phyloP scores from a whole-genome alignment of 495 filamentous ascomycete genomes.

The Lophiotrema nucula region DNA sequence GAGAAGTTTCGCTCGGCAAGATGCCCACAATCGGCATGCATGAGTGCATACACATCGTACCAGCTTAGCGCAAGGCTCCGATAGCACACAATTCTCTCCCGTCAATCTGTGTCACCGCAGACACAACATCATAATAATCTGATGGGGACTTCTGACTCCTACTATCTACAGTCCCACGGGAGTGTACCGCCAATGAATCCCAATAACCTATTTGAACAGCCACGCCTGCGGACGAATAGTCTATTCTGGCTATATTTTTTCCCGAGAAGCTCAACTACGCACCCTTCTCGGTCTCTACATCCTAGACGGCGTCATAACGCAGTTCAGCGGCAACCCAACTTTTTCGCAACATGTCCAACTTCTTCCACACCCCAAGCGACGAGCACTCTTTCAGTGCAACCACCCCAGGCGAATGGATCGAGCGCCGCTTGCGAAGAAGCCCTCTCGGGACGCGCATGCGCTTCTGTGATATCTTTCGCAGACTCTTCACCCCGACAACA shows the following conservation, averaged over 20 bases:
- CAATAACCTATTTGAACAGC: background rate
- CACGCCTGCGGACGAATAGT: background rate
- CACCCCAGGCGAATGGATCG: background rate
- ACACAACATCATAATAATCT: too few relatives aligned
- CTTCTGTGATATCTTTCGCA: conserved; percentile 13
- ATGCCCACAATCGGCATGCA: conserved; percentile 7
- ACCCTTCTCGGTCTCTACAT: conserved; percentile 9
- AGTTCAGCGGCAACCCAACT: conserved; percentile 10
- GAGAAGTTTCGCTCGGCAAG: conserved; percentile 6
- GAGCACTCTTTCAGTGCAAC: conserved; percentile 7
- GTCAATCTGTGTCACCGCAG: too few relatives aligned
- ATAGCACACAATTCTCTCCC: background rate
- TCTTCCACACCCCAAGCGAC: conserved; percentile 3
- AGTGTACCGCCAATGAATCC: background rate
- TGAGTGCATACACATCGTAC: background rate
- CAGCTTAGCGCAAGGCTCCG: background rate
- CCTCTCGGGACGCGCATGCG: conserved; percentile 3
- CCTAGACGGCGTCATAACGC: conserved; percentile 6
- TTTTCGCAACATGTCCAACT: conserved; percentile 12
- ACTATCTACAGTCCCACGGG: background rate
- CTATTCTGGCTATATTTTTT: conserved; percentile 6
- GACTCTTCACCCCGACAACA: conserved; percentile 5
- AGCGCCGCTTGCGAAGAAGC: background rate
- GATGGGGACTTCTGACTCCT: too few relatives aligned
- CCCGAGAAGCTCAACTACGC: conserved; percentile 4